Conservation (phyloP, 2,329 filamentous ascomycete species). For the Cadophora sp. region DNA sequence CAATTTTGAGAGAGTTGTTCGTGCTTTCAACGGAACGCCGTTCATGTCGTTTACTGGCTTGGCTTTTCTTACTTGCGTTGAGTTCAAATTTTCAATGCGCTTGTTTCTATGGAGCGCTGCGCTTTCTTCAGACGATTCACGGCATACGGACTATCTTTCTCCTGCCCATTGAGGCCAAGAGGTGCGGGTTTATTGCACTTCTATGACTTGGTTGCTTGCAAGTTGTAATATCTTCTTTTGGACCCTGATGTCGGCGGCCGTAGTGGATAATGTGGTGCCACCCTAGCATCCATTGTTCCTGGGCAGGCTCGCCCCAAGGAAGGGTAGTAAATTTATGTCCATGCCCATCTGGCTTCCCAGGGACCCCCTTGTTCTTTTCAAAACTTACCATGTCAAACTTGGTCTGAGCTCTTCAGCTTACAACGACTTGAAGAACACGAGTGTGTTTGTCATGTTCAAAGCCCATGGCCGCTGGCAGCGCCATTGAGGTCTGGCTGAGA, state of each 20-base stretch:
- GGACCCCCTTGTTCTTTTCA: background rate
- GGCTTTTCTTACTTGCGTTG: background rate
- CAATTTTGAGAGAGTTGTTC: slow-evolving; percentile 3
- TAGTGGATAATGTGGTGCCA: slow-evolving; percentile 13
- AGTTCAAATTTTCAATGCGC: background rate
- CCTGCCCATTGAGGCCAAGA: background rate
- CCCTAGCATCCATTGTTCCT: background rate
- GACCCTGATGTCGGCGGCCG: slow-evolving; percentile 7
- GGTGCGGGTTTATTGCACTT: background rate
- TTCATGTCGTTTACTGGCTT: slow-evolving; percentile 1
- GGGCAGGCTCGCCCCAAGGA: background rate
- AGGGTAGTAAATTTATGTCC: background rate
- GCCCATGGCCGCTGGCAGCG: background rate
- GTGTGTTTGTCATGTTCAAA: background rate
- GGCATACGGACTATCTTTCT: background rate
- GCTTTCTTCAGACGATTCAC: background rate
- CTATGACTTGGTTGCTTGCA: slow-evolving; percentile 6
- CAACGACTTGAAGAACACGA: no score
- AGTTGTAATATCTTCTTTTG: slow-evolving; percentile 1
- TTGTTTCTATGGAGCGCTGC: background rate
- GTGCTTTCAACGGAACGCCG: slow-evolving; percentile 3
- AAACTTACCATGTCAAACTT: background rate
- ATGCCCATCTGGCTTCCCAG: slow-evolving; percentile 1
- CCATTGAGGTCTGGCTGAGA: background rate
- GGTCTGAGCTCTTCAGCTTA: no score